These are phyloP conservation scores for Phylloporus arenicola DNA, from an alignment of 768 basidiomycete species.

Conservation along the genomic window DNA sequence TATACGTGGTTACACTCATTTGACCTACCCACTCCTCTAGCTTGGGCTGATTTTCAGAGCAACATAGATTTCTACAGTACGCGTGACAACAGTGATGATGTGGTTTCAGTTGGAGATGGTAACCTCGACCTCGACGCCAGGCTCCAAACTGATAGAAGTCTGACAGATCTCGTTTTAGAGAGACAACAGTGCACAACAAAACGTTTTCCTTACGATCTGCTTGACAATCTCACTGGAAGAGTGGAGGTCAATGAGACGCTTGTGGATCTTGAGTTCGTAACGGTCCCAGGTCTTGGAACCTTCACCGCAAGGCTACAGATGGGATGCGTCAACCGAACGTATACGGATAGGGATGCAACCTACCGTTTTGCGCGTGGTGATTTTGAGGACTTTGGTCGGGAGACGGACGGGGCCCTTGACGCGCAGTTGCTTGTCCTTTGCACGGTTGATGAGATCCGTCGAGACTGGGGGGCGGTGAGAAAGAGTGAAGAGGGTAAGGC, in stretches of 20 bases:
- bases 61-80: conserved; percentile 1
- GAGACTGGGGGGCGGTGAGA: conserved; percentile 62
- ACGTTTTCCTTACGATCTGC: conserved; percentile 77
- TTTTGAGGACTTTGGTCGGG: conserved; percentile 97
- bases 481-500: neutral
- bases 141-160: conserved; percentile 98
- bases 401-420: conserved; percentile 99
- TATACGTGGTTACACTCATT: conserved; percentile 8
- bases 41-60: neutral
- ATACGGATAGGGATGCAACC: conserved; percentile 27
- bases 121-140: conserved; percentile 98
- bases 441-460: conserved; percentile 92
- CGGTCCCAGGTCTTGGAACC: conserved; percentile 99
- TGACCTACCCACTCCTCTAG: conserved; percentile 2
- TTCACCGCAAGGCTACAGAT: conserved; percentile 90
- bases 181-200: neutral
- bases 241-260: conserved; percentile 98
- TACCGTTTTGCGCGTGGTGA: conserved; percentile 98
- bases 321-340: neutral
- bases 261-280: conserved; percentile 99
- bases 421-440: conserved; percentile 98
- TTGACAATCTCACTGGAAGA: conserved; percentile 99
- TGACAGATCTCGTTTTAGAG: conserved; percentile 29
- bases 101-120: conserved; percentile 73
- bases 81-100: neutral